Conservation (phyloP, 2,329 filamentous ascomycete species). For the Monascus ruber region DNA sequence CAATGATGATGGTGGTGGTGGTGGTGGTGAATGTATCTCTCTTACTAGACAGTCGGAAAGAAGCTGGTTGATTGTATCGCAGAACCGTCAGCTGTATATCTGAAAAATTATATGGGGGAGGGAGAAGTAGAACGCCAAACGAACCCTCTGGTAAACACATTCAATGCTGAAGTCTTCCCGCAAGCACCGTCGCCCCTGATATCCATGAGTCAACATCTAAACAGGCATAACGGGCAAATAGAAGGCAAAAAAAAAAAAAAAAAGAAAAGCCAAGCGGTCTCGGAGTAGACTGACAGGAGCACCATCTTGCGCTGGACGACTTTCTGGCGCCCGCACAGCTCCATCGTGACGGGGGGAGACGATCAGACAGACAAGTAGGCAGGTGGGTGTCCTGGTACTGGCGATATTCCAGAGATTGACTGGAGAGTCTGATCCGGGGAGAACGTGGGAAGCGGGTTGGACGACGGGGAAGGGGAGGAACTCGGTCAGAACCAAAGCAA, state of each 20-base stretch:
- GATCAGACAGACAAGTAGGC: constrained; percentile 2
- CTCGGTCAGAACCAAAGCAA: no score
- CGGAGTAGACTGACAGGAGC: constrained; percentile 51
- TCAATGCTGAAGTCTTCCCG: constrained; percentile 92
- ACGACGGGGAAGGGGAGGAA: no score
- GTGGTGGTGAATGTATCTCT: background rate
- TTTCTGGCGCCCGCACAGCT: constrained; percentile 61
- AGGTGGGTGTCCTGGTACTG: constrained; percentile 1
- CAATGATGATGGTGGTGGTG: no score
- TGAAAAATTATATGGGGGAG: no score
- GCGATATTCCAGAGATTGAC: no score
- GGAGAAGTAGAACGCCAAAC: constrained; percentile 12
- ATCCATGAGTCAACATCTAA: constrained; percentile 7
- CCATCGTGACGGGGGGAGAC: constrained; percentile 26
- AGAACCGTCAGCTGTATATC: background rate
- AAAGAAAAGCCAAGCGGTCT: background rate
- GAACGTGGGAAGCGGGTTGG: no score
- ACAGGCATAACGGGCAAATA: background rate
- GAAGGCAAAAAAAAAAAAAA: background rate
- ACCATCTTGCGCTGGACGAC: constrained; percentile 94
- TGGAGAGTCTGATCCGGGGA: no score
- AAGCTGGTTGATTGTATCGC: constrained; percentile 49
- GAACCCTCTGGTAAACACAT: constrained; percentile 96
- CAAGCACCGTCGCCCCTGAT: constrained; percentile 84
- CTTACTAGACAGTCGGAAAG: constrained; percentile 90